Base-by-base conservation (phyloP, 2,329 filamentous ascomycete genomes). In the Plenodomus lindquistii region DNA sequence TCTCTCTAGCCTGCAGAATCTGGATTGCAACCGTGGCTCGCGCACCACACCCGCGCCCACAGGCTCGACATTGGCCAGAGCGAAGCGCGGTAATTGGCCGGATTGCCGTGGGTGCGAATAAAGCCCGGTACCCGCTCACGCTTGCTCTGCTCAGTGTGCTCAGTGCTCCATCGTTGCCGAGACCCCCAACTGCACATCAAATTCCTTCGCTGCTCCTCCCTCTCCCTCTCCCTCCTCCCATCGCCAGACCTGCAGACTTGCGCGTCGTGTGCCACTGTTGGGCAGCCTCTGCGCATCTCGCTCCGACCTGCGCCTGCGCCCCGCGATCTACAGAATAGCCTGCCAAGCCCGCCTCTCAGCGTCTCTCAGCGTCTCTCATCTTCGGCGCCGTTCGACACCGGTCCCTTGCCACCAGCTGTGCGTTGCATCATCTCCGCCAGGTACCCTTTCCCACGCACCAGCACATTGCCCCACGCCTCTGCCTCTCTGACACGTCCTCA, bases 331-430 rank as follows among this genome's bases (percentile, higher is more conserved):
- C 49, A n/a, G 46, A 47, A 19, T 37, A 44, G 35, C 16, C 8
- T 4, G 35, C 35, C 35, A 17, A 17, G 4, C 7, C 35, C 10
- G 35, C 16, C 35, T 17, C 35, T 13, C 16, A 20, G 7, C 35
- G 10, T 20, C 35, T 37, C 9, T 9, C 35, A 36, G 6, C 22
- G 5, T 31, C 46, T 46, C 43, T 27, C 48, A n/a, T n/a, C 46
- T 44, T 42, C 49, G 44, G 50, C 45, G 54, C 51, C 57, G 48
- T 59, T 54, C 53, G 10, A 57, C 54, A 54, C 46, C 44, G 48
- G 52, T 53, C 58, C 57, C 51, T 69, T 55, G 69, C 69, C 69
- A 72, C 42, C 51, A 53, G 55, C 63, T 58, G 65, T 57, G 59
- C 65, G 65, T 53, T 62, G 59, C 62, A 60, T 62, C 65, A 60